Base-by-base conservation (phyloP, 768 basidiomycete species). In the Hericium alpestre region DNA sequence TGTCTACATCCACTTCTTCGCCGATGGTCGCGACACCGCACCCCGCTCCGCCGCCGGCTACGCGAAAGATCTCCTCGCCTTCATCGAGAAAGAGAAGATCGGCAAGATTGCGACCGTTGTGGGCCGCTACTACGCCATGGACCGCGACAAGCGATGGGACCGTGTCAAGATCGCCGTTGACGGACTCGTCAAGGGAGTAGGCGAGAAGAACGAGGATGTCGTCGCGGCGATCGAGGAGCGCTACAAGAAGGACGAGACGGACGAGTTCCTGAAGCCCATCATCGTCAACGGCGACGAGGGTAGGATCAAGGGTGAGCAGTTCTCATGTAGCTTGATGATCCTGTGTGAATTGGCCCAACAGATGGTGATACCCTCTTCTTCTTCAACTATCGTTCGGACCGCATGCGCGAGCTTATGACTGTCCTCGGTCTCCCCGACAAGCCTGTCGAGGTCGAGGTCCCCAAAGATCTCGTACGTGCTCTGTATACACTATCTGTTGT, bases 341-440 rank as follows among this genome's bases (percentile, higher is more conserved):
- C 5, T 5, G 32, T 32, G 32, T 32, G 6, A 8, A 32, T 32
- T 6, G 32, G 32, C 32, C 41, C 6, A 38, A 8, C 61, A 91
- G 91, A 92, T 57, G 78, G 75, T 46, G 93, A 96, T 70, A 94
- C 93, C 0, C 67, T 97, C 4, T 96, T 95, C 80, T 84, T 90
- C 74, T 97, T 95, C 84, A 97, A 97, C 76, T 96, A 97, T 71
- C 86, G 94, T 59, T 94, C 93, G 0, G 93, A 97, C 70, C 86
- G 94, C 54, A 91, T 97, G 88, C 83, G 93, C 50, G 93, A 97
- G 72, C 86, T 96, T 59, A 78, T 74, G n/a, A 73, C 79, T 27
- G 82, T 97, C 8, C 79, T 96, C 54, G 93, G 93, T 18, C 70
- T 84, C 4, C 82, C 83, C 3, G 84, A 90, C 62, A 91, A 89